Evolutionary conservation across 371 early-diverging fungal species (phyloP).

Genomic region (Mucor racemosus): DNA sequence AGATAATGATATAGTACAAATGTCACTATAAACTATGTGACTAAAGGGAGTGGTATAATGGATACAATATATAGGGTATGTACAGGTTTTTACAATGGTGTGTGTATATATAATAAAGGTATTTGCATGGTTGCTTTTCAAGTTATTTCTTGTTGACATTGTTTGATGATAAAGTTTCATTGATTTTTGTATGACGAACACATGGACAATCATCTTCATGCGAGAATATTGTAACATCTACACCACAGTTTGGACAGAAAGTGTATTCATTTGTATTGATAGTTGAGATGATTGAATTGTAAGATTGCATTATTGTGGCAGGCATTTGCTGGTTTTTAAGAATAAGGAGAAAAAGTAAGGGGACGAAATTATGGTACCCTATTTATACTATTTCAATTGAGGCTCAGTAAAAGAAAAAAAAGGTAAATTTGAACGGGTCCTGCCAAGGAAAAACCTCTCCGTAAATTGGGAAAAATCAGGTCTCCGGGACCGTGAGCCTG

Average conservation of each 20-base stretch:
- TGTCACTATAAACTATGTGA: too few relatives aligned
- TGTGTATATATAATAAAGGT: not conserved
- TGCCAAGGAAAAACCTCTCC: not conserved
- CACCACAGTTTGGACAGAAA: slow-evolving; percentile 34
- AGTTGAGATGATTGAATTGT: not conserved
- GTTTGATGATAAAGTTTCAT: not conserved
- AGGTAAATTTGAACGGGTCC: slow-evolving; percentile 2
- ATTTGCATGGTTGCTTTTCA: not conserved
- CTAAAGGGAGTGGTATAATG: too few relatives aligned
- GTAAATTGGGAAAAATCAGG: not conserved
- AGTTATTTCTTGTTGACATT: not conserved
- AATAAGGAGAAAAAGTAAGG: not conserved
- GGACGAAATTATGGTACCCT: not conserved
- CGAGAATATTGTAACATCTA: slow-evolving; percentile 28
- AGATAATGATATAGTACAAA: too few relatives aligned
- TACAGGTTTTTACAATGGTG: not conserved
- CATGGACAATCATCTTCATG: slow-evolving; percentile 33
- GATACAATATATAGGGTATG: not conserved
- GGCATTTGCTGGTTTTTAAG: not conserved
- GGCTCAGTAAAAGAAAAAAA: not conserved
- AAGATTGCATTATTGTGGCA: not conserved
- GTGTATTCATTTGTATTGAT: slow-evolving; percentile 10
- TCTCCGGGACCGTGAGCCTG: not conserved
- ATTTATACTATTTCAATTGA: not conserved
- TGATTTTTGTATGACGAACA: slow-evolving; percentile 8